These are phyloP conservation scores for Carallia pectinifolia DNA, from an alignment of 345 rosid genomes.

Conservation along the genomic window DNA sequence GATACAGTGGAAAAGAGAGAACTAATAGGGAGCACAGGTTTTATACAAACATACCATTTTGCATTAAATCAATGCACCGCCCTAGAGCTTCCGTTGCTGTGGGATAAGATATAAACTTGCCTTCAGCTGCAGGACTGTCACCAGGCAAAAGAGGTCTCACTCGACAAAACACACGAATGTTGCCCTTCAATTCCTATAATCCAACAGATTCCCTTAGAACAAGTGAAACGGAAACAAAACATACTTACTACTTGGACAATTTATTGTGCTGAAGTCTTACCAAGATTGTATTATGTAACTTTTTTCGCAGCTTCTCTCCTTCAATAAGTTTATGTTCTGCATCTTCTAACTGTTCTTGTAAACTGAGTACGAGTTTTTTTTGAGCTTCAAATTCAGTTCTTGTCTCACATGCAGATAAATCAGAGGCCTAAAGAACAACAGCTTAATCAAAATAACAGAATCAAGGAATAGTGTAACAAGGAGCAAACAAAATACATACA, in stretches of 20 bases:
- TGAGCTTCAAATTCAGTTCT: conserved; percentile 71
- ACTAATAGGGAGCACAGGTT: background rate
- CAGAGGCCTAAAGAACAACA: conserved; percentile 54
- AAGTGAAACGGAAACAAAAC: conserved; percentile 12
- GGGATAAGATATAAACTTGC: conserved; percentile 63
- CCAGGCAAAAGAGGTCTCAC: conserved; percentile 83
- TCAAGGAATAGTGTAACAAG: conserved; percentile 4
- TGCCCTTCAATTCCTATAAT: conserved; percentile 89
- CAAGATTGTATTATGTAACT: conserved; percentile 92
- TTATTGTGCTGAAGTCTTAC: conserved; percentile 33
- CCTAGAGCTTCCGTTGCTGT: conserved; percentile 72
- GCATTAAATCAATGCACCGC: conserved; percentile 67
- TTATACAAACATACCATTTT: conserved; percentile 52
- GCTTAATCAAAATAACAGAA: conserved; percentile 3
- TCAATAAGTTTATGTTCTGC: conserved; percentile 84
- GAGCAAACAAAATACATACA: background rate
- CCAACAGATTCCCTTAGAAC: conserved; percentile 4
- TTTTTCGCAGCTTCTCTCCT: conserved; percentile 91
- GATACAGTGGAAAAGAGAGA: background rate
- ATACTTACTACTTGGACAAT: background rate
- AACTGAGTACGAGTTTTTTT: conserved; percentile 60
- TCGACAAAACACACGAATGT: conserved; percentile 97
- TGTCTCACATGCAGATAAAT: conserved; percentile 68
- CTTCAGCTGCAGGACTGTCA: conserved; percentile 54
- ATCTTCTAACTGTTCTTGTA: conserved; percentile 66